Evolutionary conservation across 108 stramenopile genomes (phyloP).

Genomic region (Pseudonitzschia multistriata): DNA sequence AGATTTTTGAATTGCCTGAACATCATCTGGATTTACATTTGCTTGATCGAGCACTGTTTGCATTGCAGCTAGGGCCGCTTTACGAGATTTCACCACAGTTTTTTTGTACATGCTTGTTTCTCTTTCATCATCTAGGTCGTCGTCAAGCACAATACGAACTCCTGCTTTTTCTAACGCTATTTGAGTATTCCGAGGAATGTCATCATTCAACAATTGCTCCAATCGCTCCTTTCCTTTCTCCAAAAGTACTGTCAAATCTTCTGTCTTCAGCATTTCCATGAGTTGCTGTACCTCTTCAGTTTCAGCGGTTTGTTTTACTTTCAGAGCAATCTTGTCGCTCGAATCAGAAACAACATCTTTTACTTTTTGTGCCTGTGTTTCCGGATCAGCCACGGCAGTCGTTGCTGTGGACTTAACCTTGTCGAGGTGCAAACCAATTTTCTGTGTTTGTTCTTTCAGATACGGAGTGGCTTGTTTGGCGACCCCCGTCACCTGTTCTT

Average conservation of each 20-base stretch:
- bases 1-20: conserved; percentile 25
- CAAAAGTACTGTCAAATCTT: conserved; percentile 71
- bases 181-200: conserved; percentile 59
- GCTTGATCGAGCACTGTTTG: conserved; percentile 42
- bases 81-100: conserved; percentile 51
- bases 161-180: conserved; percentile 57
- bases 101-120: conserved; percentile 16
- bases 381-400: conserved; percentile 15
- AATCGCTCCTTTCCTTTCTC: conserved; percentile 62
- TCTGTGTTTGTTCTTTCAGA: conserved; percentile 20
- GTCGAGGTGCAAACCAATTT: conserved; percentile 1
- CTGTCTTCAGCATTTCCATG: conserved; percentile 76
- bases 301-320: conserved; percentile 30
- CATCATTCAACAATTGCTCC: conserved; percentile 59
- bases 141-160: conserved; percentile 47
- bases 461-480: conserved; percentile 24
- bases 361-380: conserved; percentile 10
- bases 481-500: conserved; percentile 18
- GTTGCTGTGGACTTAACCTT: conserved; percentile 11
- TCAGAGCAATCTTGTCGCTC: conserved; percentile 11
- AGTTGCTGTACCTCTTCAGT: conserved; percentile 61
- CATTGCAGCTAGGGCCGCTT: conserved; percentile 60
- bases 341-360: conserved; percentile 4
- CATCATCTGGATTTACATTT: conserved; percentile 26
- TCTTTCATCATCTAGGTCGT: conserved; percentile 14